Base-by-base conservation (phyloP, 129 eudicot species). In the Daucus carota region DNA sequence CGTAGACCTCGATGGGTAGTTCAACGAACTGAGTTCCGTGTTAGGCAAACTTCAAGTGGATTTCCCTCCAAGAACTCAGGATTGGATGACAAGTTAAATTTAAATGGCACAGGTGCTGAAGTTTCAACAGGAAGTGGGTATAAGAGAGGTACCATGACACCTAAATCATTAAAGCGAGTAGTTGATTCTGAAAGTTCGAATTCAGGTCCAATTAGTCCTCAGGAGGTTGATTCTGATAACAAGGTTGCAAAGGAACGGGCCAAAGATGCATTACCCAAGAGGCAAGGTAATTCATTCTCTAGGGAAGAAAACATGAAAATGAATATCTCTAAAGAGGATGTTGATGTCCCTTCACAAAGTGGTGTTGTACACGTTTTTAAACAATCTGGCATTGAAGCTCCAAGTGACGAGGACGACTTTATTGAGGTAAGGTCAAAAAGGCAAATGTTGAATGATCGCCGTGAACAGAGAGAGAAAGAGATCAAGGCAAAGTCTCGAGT, bases 341-440 rank as follows among this genome's bases (percentile, higher is more conserved):
- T 89, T 72, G 97, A 92, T 78, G 92, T 93, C 57, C 99, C 99
- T 29, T 82, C 92, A 86, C 99, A 91, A 78, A 95, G 91, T 78
- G 99, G 99, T 44, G 81, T 95, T 75, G 95, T 91, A n/a, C 90
- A 87, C 63, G 86, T 89, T 48, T 95, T 81, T 60, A 82, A 86
- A 60, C 99, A 91, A 73, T 85, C 96, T 26, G 99, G 97, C 46
- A 95, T 95, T 12, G 99, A 95, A 82, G 89, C 92, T 43, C 89
- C 92, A 2, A 95, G 97, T 81, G 97, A 95, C 70, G 99, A 89
- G 77, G 99, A 95, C 81, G 97, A 95, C 76, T 95, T 95, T 76
- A 95, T 95, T 71, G 90, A 95, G 76, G 99, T 95, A 40, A 86
- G 99, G 74, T 95, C 99, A 47, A 95, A 92, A 82, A 91, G 94